Conservation (phyloP, 352 stramenopile species). For the Pythium utonaiense region DNA sequence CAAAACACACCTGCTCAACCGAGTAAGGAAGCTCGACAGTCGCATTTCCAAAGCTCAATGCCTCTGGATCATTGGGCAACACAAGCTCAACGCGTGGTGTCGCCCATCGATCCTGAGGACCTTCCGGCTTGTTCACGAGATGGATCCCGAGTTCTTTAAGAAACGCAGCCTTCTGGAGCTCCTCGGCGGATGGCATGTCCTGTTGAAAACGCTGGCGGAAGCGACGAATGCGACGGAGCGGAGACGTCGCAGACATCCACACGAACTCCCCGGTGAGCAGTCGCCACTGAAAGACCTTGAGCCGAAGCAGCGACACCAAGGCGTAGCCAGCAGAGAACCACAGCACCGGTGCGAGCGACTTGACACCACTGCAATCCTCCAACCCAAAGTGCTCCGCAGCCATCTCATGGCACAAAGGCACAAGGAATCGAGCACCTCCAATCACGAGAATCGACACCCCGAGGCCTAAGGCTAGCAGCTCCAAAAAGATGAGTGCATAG, state of each 20-base stretch:
- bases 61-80: slow-evolving; percentile 36
- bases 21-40: slow-evolving; percentile 46
- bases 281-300: slow-evolving; percentile 52
- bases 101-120: slow-evolving; percentile 11
- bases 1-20: slow-evolving; percentile 58
- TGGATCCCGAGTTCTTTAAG: slow-evolving; percentile 42
- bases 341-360: slow-evolving; percentile 37
- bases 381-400: slow-evolving; percentile 26
- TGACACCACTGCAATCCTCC: slow-evolving; percentile 27
- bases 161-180: slow-evolving; percentile 29
- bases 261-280: slow-evolving; percentile 42
- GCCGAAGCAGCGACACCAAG: slow-evolving; percentile 40
- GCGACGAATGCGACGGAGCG: slow-evolving; percentile 22
- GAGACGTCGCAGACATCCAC: slow-evolving; percentile 24
- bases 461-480: slow-evolving; percentile 21
- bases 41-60: slow-evolving; percentile 46
- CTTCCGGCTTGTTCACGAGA: slow-evolving; percentile 26
- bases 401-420: slow-evolving; percentile 25
- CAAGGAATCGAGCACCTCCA: slow-evolving; percentile 11
- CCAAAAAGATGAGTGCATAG: slow-evolving; percentile 17
- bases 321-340: slow-evolving; percentile 59
- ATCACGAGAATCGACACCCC: slow-evolving; percentile 13
- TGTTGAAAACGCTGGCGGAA: slow-evolving; percentile 14
- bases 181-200: neutral
- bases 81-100: slow-evolving; percentile 36